Base-by-base conservation (phyloP, 345 rosid species). In the Rhodamnia argentea region DNA sequence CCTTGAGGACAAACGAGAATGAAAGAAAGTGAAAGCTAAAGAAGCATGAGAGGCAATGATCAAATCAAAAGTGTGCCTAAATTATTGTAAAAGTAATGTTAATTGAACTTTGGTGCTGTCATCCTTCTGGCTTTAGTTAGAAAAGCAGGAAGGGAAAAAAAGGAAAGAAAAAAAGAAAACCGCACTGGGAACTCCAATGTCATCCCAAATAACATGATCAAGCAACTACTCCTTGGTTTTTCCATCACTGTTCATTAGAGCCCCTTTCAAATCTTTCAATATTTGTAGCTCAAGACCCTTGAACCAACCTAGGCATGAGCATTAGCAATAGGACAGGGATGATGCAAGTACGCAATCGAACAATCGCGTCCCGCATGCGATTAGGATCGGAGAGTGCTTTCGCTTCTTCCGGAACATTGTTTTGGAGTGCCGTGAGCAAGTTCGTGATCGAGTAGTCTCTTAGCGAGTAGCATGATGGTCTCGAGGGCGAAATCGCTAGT, bases 351-450 rank as follows among this genome's bases (percentile, higher is more conserved):
- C 0, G 13, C 20, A 4, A 4, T 32, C 23, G 1, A 64, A 32
- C 0, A 4, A 32, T 8, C 6, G 0, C 24, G 16, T 64, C 24
- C 10, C 0, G 0, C 8, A 8, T 5, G 1, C 44, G 5, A 9
- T 29, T 3, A 7, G 7, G 59, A 22, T 56, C 5, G 0, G 7
- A 32, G 6, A 4, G 24, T 32, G 24, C 23, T 16, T 64, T 32
- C 13, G 12, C 6, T 16, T 4, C n/a, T 64, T 40, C 11, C 5
- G 10, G 3, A 23, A 16, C 6, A 16, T 16, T 9, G 6, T 1
- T 0, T 16, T 64, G 23, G 42, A 64, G 44, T 64, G 8, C 6
- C 2, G 0, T 2, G 13, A 8, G 24, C 76, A 32, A 64, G 24
- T 32, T 32, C 24, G 5, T 9, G 24, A 64, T 9, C 13, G 3